Evolutionary conservation across 345 rosid species (phyloP), one percentile per base, ranked within the genome.

Genomic region (Mercurialis annua): DNA sequence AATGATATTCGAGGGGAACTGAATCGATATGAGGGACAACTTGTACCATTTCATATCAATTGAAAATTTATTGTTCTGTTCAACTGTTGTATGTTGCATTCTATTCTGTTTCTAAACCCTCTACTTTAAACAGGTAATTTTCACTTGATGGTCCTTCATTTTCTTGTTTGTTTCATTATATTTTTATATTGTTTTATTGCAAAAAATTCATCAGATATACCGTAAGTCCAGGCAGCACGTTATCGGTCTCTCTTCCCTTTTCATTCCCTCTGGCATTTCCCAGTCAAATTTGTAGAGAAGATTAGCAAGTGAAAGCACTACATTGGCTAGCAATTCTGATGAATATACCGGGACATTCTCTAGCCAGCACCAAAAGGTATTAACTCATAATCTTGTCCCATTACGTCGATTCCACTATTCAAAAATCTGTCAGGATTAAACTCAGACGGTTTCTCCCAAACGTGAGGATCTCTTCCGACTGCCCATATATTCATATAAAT

Each of bases 41-140:
- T 30, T 66, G 71, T 66, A 42, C 59, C 48, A 66, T 18, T 46
- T 66, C 29, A 11, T 14, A 31, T 30, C 2, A 16, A 59, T 59
- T n/a, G 59, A 54, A 71, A 54, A 50, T 20, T n/a, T 38, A 5
- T 59, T 38, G 18, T 69, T 40, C 36, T 0, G 20, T 51, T 40
- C 8, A 8, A 4, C 44, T 9, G 5, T 40, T 7, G 8, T n/a
- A n/a, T 40, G 12, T 40, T 36, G 40, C 40, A 36, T 36, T 36
- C 40, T 36, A 36, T 36, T 36, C 40, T 3, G 4, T 36, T 36
- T 36, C 9, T 36, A n/a, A n/a, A n/a, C n/a, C n/a, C n/a, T n/a
- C n/a, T n/a, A n/a, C n/a, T n/a, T n/a, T n/a, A n/a, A n/a, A n/a
- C n/a, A n/a, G n/a, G n/a, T n/a, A n/a, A n/a, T n/a, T n/a, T n/a